phyloP scores from a whole-genome alignment of 768 basidiomycete genomes.

The Termitomyces sp. region DNA sequence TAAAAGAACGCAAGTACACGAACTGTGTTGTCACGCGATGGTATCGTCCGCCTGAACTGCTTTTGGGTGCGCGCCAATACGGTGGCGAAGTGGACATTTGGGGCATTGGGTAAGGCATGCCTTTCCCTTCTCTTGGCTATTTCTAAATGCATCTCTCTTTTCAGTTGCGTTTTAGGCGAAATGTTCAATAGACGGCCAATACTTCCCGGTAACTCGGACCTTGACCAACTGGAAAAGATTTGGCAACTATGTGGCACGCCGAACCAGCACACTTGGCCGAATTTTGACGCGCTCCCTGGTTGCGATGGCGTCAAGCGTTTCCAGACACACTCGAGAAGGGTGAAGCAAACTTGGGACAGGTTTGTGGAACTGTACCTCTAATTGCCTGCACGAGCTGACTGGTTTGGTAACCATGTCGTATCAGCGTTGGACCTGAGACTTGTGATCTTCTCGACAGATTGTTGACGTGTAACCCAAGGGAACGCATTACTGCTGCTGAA shows the following conservation, averaged over 20 bases:
- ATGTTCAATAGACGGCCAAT: constrained; percentile 91
- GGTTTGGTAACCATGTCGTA: not conserved
- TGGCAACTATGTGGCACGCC: constrained; percentile 90
- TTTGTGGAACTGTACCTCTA: constrained; percentile 30
- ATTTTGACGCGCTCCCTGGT: constrained; percentile 71
- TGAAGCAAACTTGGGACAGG: constrained; percentile 61
- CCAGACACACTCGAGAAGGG: constrained; percentile 46
- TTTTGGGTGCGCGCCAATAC: constrained; percentile 87
- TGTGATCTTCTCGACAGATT: constrained; percentile 82
- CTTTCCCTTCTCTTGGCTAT: not conserved
- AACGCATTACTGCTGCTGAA: constrained; percentile 79
- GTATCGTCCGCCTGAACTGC: constrained; percentile 92
- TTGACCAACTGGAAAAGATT: constrained; percentile 91
- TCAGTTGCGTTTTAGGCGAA: constrained; percentile 92
- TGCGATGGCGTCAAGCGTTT: constrained; percentile 79
- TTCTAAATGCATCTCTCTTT: not conserved
- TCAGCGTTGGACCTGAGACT: constrained; percentile 70
- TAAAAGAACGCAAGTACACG: constrained; percentile 76
- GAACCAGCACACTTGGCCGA: constrained; percentile 78
- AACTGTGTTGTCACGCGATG: constrained; percentile 94
- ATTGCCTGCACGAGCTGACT: constrained; percentile 10
- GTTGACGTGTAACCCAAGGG: constrained; percentile 77
- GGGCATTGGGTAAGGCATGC: constrained; percentile 80
- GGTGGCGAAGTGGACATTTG: constrained; percentile 96
- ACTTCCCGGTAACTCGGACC: constrained; percentile 80